Conservation (phyloP, 352 stramenopile species). For the Blastocystis hominis region DNA sequence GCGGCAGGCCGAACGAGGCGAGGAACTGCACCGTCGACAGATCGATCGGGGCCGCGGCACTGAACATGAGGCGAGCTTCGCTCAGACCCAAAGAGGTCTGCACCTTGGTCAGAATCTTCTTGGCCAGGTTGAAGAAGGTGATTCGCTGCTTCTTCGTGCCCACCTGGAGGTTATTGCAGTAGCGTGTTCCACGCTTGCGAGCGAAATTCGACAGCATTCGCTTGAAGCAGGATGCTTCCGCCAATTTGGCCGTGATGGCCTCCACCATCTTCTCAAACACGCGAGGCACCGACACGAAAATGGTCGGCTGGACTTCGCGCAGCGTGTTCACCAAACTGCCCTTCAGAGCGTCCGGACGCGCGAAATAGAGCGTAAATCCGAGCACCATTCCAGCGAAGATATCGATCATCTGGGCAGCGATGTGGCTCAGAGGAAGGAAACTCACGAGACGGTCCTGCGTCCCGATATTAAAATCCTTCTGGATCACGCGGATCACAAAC, state of each 20-base stretch:
- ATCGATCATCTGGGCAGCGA: slow-evolving; percentile 76
- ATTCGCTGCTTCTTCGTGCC: slow-evolving; percentile 59
- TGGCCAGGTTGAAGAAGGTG: slow-evolving; percentile 68
- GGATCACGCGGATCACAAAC: slow-evolving; percentile 65
- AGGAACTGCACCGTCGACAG: slow-evolving; percentile 65
- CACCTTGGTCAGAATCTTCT: slow-evolving; percentile 69
- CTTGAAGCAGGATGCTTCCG: slow-evolving; percentile 72
- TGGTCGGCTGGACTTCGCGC: slow-evolving; percentile 73
- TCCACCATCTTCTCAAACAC: slow-evolving; percentile 83
- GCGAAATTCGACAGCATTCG: slow-evolving; percentile 64
- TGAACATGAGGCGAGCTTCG: slow-evolving; percentile 71
- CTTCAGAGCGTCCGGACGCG: slow-evolving; percentile 77
- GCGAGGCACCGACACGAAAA: slow-evolving; percentile 74
- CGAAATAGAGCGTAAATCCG: slow-evolving; percentile 73
- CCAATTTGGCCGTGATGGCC: slow-evolving; percentile 77
- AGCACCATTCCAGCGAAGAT: slow-evolving; percentile 65
- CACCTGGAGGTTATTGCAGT: slow-evolving; percentile 69
- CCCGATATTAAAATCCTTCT: background rate
- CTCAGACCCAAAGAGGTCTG: slow-evolving; percentile 76
- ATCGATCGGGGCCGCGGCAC: slow-evolving; percentile 64
- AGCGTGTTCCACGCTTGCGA: background rate
- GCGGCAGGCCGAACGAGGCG: slow-evolving; percentile 61
- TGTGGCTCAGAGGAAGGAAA: slow-evolving; percentile 78
- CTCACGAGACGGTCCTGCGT: slow-evolving; percentile 71
- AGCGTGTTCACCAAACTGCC: slow-evolving; percentile 73